Conservation (phyloP, 768 basidiomycete genomes). For the Russula brevipes region DNA sequence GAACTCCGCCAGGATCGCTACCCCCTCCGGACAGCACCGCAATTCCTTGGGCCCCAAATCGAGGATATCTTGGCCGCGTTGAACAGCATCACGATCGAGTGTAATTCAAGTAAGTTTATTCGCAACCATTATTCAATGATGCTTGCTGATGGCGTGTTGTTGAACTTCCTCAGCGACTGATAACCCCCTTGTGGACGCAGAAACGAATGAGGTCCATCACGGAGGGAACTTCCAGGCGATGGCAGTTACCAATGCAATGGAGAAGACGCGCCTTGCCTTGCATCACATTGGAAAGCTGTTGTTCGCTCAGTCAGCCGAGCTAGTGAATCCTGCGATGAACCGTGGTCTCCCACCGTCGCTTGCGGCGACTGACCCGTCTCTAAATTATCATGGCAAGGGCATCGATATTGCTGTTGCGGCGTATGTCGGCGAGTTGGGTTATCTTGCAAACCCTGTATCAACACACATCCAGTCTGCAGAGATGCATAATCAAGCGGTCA, state of each 20-base stretch:
- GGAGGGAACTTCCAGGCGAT: slow-evolving; percentile 91
- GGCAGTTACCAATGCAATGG: slow-evolving; percentile 82
- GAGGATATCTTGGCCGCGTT: slow-evolving; percentile 69
- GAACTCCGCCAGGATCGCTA: slow-evolving; percentile 77
- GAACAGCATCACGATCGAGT: slow-evolving; percentile 62
- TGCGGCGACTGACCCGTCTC: slow-evolving; percentile 71
- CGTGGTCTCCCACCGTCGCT: slow-evolving; percentile 78
- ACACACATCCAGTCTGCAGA: slow-evolving; percentile 84
- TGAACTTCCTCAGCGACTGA: slow-evolving; percentile 61
- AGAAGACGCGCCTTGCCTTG: slow-evolving; percentile 65
- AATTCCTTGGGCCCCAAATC: slow-evolving; percentile 82
- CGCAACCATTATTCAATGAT: neutral
- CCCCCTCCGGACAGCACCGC: slow-evolving; percentile 67
- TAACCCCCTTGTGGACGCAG: slow-evolving; percentile 74
- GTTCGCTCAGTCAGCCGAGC: slow-evolving; percentile 56
- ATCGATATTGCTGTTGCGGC: slow-evolving; percentile 81
- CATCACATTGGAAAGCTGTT: slow-evolving; percentile 48
- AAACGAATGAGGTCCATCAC: slow-evolving; percentile 62
- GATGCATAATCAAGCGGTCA: slow-evolving; percentile 91
- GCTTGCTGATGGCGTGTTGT: neutral
- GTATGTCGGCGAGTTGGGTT: slow-evolving; percentile 77
- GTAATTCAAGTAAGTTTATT: slow-evolving; percentile 66
- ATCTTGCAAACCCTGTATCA: slow-evolving; percentile 76
- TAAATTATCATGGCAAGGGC: slow-evolving; percentile 81
- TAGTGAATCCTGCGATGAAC: slow-evolving; percentile 78